Percentiles rank a stretch among this genome's conserved stretches.
These are phyloP conservation scores for Hypomontagnella monticulosa DNA, from an alignment of 495 filamentous ascomycete genomes.

Conservation along the genomic window DNA sequence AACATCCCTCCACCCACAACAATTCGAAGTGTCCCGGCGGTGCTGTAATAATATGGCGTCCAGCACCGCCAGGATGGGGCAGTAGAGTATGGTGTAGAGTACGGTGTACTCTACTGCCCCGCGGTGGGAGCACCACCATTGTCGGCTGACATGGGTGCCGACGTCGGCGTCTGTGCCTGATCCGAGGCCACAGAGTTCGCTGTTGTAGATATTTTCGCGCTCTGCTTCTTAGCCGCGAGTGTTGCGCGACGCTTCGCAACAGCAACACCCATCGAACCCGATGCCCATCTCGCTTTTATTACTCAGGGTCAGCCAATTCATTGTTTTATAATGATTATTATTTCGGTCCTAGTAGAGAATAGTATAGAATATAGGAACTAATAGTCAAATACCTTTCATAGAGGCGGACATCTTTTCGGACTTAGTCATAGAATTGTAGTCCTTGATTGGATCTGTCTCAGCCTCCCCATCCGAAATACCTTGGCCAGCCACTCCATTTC, in stretches of 20 bases:
- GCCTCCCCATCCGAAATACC: constrained; percentile 24
- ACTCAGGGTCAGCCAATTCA: constrained; percentile 40
- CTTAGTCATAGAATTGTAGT: constrained; percentile 61
- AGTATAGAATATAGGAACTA: background rate
- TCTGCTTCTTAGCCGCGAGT: constrained; percentile 58
- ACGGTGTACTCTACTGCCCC: constrained; percentile 1
- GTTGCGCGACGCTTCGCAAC: constrained; percentile 61
- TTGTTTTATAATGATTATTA: too few relatives aligned
- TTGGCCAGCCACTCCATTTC: constrained; percentile 22
- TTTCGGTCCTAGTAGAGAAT: background rate
- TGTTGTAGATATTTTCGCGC: constrained; percentile 9
- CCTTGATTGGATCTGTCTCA: constrained; percentile 46
- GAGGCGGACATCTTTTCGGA: constrained; percentile 63
- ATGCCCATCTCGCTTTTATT: constrained; percentile 57
- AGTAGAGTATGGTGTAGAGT: background rate
- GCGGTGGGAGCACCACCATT: background rate
- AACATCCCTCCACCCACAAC: background rate
- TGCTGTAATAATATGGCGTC: background rate
- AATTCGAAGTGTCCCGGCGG: too few relatives aligned
- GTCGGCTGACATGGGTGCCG: background rate
- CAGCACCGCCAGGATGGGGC: background rate
- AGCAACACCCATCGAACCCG: constrained; percentile 58
- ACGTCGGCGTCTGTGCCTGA: constrained; percentile 9
- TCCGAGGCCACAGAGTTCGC: constrained; percentile 1
- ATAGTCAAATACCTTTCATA: constrained; percentile 55